Percentiles rank a stretch among this genome's conserved stretches.
phyloP scores from a whole-genome alignment of 2,329 filamentous ascomycete species.

The Aphanoascus verrucosus region DNA sequence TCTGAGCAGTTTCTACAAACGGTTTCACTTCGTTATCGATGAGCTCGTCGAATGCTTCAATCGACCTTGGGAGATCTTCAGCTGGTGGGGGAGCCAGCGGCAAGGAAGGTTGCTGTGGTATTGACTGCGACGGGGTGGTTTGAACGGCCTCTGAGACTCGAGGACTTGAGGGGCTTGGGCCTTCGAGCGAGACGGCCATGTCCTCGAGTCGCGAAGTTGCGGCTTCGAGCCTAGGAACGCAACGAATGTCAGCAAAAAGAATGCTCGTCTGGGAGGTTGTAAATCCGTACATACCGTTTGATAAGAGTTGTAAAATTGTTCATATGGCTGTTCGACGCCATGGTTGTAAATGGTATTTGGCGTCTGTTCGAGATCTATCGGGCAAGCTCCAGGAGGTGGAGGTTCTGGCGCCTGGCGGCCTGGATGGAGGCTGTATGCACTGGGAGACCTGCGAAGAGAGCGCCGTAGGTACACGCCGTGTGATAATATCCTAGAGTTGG shows the following conservation, averaged over 20 bases:
- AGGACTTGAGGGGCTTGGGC: slow-evolving; percentile 35
- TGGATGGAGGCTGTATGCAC: neutral
- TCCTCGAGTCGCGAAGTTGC: slow-evolving; percentile 93
- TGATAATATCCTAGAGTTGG: too few relatives aligned
- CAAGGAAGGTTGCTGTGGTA: slow-evolving; percentile 21
- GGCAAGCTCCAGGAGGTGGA: neutral
- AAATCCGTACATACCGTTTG: slow-evolving; percentile 61
- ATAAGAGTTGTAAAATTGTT: slow-evolving; percentile 94
- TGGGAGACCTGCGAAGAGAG: neutral
- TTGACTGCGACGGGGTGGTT: slow-evolving; percentile 20
- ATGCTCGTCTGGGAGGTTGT: neutral
- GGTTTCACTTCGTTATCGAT: slow-evolving; percentile 62
- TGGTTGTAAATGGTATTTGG: slow-evolving; percentile 28
- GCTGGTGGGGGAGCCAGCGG: slow-evolving; percentile 37
- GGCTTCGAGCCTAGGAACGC: slow-evolving; percentile 69
- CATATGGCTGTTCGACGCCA: slow-evolving; percentile 68
- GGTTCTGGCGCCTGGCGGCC: neutral
- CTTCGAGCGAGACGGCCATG: slow-evolving; percentile 64
- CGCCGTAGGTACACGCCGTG: too few relatives aligned
- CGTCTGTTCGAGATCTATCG: neutral
- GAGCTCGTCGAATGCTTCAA: slow-evolving; percentile 79
- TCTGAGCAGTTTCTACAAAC: slow-evolving; percentile 66
- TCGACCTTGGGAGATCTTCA: slow-evolving; percentile 59
- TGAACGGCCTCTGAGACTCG: slow-evolving; percentile 19
- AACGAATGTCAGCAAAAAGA: slow-evolving; percentile 28